Evolutionary conservation across 1,139 yeast genomes (phyloP).

Genomic region (Yarrowia galli): DNA sequence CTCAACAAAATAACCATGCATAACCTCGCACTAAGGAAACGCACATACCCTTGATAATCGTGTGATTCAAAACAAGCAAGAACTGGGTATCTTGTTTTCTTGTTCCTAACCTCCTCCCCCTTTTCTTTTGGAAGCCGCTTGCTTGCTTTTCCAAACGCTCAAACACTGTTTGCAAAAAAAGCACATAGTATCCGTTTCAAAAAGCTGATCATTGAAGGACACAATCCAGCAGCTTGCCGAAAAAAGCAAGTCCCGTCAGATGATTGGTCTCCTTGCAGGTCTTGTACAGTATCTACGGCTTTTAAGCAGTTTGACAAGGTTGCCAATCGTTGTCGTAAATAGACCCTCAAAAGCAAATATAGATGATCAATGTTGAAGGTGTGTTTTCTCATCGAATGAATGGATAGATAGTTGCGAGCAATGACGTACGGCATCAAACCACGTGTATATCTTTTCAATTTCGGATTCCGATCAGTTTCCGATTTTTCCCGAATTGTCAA

Average conservation of each 20-base stretch:
- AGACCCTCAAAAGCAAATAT: too few species aligned
- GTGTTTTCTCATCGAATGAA: too few species aligned
- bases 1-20: constrained; percentile 5
- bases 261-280: not conserved
- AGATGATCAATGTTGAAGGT: too few species aligned
- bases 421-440: too few species aligned
- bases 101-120: not conserved
- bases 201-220: not conserved
- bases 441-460: too few species aligned
- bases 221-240: not conserved
- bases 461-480: too few species aligned
- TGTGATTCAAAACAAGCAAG: constrained; percentile 5
- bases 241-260: not conserved
- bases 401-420: too few species aligned
- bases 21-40: not conserved
- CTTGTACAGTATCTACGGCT: too few species aligned
- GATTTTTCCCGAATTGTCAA: too few species aligned
- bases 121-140: not conserved
- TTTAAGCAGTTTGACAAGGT: too few species aligned
- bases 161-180: not conserved
- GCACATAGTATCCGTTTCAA: constrained; percentile 8
- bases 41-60: not conserved
- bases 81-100: not conserved
- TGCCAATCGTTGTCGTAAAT: too few species aligned
- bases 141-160: constrained; percentile 4